Evolutionary conservation across 108 stramenopile genomes (phyloP).

Genomic region (Cylindrotheca fusiformis): DNA sequence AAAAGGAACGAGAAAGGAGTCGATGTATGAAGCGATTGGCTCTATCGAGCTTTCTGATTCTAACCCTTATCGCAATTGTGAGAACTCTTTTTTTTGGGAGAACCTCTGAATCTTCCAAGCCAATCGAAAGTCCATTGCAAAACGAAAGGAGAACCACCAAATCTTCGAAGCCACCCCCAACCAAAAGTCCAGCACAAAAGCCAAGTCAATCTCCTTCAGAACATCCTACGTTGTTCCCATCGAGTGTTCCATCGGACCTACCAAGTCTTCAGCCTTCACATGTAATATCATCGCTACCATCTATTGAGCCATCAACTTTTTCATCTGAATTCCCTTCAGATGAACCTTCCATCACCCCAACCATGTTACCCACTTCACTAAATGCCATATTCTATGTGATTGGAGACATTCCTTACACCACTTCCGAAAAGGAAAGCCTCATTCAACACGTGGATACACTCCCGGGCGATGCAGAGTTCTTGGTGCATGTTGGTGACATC

Average conservation of each 20-base stretch:
- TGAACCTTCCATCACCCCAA: not conserved
- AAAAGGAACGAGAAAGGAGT: not conserved
- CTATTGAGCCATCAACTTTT: not conserved
- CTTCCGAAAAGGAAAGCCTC: constrained; percentile 11
- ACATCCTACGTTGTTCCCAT: not conserved
- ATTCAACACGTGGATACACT: constrained; percentile 19
- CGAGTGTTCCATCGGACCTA: not conserved
- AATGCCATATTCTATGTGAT: constrained; percentile 38
- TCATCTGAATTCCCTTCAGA: not conserved
- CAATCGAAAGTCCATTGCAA: not conserved
- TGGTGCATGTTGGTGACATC: constrained; percentile 53
- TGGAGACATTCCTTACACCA: constrained; percentile 39
- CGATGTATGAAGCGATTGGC: not conserved
- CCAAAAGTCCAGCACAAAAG: too few species aligned
- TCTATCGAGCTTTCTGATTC: too few species aligned
- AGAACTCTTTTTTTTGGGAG: too few species aligned
- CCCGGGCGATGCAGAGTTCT: constrained; percentile 37
- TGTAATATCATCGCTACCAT: too few species aligned
- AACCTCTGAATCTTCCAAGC: too few species aligned
- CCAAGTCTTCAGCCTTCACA: not conserved
- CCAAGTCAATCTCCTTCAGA: not conserved
- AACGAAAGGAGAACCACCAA: too few species aligned
- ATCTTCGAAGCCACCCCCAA: too few species aligned
- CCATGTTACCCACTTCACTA: not conserved
- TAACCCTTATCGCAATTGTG: too few species aligned